phyloP scores from a whole-genome alignment of 2,329 filamentous ascomycete species.

The Hymenoscyphus repandus region DNA sequence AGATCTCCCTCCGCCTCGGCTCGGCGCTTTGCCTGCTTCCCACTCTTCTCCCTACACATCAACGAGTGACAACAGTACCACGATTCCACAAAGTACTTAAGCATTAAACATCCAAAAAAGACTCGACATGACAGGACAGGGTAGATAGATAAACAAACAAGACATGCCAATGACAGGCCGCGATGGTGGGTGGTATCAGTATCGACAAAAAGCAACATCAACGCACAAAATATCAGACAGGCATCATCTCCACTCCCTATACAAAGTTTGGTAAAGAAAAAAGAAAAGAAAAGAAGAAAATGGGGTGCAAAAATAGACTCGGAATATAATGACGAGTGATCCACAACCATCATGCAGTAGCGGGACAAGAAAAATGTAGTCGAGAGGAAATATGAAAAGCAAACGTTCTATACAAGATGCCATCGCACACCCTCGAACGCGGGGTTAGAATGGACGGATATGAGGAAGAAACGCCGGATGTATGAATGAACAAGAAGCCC shows the following conservation, averaged over 20 bases:
- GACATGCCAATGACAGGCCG: slow-evolving; percentile 1
- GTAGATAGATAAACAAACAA: neutral
- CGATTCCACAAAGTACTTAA: neutral
- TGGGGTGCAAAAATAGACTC: neutral
- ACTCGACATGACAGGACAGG: too few species aligned
- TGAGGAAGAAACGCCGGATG: too few species aligned
- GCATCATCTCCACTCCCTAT: neutral
- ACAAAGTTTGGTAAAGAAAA: neutral
- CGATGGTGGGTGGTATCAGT: slow-evolving; percentile 3
- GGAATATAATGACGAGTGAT: too few species aligned
- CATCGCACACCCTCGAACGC: neutral
- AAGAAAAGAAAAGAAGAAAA: neutral
- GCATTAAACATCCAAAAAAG: slow-evolving; percentile 3
- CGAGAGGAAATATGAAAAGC: neutral
- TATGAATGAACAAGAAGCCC: too few species aligned
- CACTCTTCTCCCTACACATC: neutral
- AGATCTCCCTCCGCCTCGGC: too few species aligned
- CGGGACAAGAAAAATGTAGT: too few species aligned
- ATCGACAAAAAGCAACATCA: slow-evolving; percentile 2
- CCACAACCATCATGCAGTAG: too few species aligned
- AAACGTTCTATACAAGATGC: neutral
- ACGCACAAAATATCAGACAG: neutral
- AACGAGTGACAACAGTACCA: neutral
- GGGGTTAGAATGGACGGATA: neutral
- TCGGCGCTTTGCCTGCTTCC: neutral